Evolutionary conservation across 257 asterid genomes (phyloP).

Genomic region (Nicotiana undulata): DNA sequence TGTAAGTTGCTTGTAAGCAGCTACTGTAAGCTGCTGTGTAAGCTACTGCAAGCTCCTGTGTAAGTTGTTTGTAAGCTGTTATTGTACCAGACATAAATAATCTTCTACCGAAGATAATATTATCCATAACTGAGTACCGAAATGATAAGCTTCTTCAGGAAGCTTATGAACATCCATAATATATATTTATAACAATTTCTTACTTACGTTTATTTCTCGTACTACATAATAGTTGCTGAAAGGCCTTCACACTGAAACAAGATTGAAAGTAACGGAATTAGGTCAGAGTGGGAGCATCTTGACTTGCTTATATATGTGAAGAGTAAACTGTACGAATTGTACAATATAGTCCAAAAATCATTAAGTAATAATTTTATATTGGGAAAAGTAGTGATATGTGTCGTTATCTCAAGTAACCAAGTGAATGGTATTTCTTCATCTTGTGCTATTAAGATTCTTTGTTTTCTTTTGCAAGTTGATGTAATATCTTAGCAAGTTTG

Average conservation of each 20-base stretch:
- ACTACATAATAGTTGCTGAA: background rate
- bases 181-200: too few relatives aligned
- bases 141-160: too few relatives aligned
- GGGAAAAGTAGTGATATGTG: background rate
- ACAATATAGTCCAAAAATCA: constrained; percentile 6
- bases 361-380: background rate
- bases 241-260: background rate
- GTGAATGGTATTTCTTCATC: constrained; percentile 12
- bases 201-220: background rate
- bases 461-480: constrained; percentile 6
- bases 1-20: too few relatives aligned
- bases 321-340: constrained; percentile 5
- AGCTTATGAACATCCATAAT: too few relatives aligned
- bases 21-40: too few relatives aligned
- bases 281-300: constrained; percentile 3
- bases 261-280: background rate
- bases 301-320: background rate
- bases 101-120: too few relatives aligned
- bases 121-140: too few relatives aligned
- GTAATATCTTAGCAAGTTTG: constrained; percentile 7
- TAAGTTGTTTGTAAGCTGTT: too few relatives aligned
- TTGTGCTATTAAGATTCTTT: constrained; percentile 7
- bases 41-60: too few relatives aligned
- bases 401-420: background rate
- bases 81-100: too few relatives aligned